Percentiles rank a stretch among this genome's conserved stretches.
phyloP scores from a whole-genome alignment of 2,329 filamentous ascomycete species.

The Paracoccidioides brasiliensis region DNA sequence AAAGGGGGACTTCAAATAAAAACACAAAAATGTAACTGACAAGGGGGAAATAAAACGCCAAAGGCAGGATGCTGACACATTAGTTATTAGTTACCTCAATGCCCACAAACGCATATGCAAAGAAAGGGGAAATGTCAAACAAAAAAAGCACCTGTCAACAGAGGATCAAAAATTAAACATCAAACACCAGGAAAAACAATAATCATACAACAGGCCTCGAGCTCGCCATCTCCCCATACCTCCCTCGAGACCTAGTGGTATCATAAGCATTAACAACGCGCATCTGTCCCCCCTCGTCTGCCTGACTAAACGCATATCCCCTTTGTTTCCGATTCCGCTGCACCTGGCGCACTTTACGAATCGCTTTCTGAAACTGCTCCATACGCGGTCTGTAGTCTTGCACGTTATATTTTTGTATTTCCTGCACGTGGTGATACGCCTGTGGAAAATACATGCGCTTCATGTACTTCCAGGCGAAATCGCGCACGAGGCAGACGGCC shows the following conservation, averaged over 20 bases:
- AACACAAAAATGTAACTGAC: too few species aligned
- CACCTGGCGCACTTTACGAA: conserved; percentile 93
- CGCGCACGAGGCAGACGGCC: conserved; percentile 67
- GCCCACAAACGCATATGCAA: background rate
- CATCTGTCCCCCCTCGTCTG: conserved; percentile 81
- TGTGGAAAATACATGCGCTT: conserved; percentile 96
- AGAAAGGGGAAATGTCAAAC: conserved; percentile 7
- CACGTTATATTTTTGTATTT: conserved; percentile 99
- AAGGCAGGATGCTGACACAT: too few species aligned
- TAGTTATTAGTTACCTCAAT: too few species aligned
- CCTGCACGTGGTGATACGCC: conserved; percentile 94
- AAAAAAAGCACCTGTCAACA: background rate
- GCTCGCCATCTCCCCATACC: conserved; percentile 89
- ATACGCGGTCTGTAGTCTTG: conserved; percentile 97
- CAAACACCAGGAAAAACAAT: conserved; percentile 10
- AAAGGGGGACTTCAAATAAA: too few species aligned
- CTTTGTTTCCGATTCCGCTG: conserved; percentile 99
- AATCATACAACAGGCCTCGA: conserved; percentile 28
- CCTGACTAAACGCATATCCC: conserved; percentile 95
- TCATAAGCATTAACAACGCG: conserved; percentile 94
- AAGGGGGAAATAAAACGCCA: too few species aligned
- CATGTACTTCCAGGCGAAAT: conserved; percentile 93
- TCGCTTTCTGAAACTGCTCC: conserved; percentile 99
- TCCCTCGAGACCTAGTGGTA: conserved; percentile 79
- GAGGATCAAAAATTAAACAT: background rate